Evolutionary conservation across 495 filamentous ascomycete genomes (phyloP), one percentile per base, ranked within the genome.

Genomic region (Xanthoparmelia taractica): DNA sequence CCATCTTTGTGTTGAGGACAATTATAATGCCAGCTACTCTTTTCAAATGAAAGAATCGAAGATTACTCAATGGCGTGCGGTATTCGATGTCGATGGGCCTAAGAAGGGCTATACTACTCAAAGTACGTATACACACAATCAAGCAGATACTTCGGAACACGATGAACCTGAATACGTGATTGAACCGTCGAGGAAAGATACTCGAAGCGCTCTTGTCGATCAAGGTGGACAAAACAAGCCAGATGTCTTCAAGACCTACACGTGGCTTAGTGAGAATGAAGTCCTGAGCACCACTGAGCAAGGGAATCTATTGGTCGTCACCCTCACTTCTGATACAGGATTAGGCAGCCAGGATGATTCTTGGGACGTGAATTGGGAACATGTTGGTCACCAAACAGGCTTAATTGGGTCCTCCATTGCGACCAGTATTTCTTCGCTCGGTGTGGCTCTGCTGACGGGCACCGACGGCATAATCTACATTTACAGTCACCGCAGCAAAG

Each of bases 211-310:
- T 2, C 20, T 23, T 43, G 6, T 12, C 6, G 8, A 18, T 1
- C 29, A 57, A 25, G 10, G 6, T 2, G 2, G 12, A 45, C 25
- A 13, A 15, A 18, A 6, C 2, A 41, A 70, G 61, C 60, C 79
- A 56, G 81, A 86, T 60, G 67, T 69, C 10, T 82, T 87, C 62
- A 87, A 84, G 65, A 73, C 79, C 38, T 93, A 90, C 67, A 78
- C 77, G 13, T 91, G 92, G 65, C 69, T 92, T 29, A 80, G 80
- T 4, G 70, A 80, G 1, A 73, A 79, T 48, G 73, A 72, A 20
- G 70, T 94, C 25, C 70, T 92, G 56, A 78, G 77, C 4, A 84
- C 80, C 6, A 85, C 86, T 2, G 78, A 75, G 17, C 77, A 74
- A n/a, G 88, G 87, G 4, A 76, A 80, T 31, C 63, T 93, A 4